phyloP scores from a whole-genome alignment of 257 asterid genomes.

The Nemophila menziesii region DNA sequence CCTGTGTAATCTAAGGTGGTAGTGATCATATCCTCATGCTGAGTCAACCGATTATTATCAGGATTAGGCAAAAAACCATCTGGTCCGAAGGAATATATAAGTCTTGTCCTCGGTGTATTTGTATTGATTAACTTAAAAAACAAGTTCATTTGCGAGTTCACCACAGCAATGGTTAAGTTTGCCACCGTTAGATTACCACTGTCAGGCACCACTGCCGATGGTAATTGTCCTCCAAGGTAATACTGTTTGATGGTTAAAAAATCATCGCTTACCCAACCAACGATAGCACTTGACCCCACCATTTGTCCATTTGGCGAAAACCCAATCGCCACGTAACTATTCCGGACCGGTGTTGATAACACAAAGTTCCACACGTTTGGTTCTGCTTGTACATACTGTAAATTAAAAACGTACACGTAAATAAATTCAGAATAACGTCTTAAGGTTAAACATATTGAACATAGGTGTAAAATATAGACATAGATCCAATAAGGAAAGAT shows the following conservation, averaged over 20 bases:
- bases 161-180: constrained; percentile 25
- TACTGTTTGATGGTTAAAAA: constrained; percentile 23
- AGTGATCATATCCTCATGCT: constrained; percentile 34
- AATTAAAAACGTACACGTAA: no score
- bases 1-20: constrained; percentile 60
- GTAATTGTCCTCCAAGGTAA: constrained; percentile 38
- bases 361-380: constrained; percentile 56
- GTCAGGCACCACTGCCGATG: constrained; percentile 28
- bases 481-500: no score
- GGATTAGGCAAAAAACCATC: constrained; percentile 27
- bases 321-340: constrained; percentile 54
- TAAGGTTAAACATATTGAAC: no score
- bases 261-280: constrained; percentile 42
- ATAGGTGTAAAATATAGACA: no score
- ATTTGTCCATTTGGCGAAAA: constrained; percentile 56
- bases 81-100: constrained; percentile 61
- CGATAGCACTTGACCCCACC: constrained; percentile 69
- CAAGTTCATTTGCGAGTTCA: constrained; percentile 34
- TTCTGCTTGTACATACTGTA: constrained; percentile 41
- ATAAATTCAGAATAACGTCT: no score
- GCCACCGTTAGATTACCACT: constrained; percentile 28
- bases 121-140: constrained; percentile 36
- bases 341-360: constrained; percentile 53
- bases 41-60: constrained; percentile 19
- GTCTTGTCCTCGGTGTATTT: constrained; percentile 25